Evolutionary conservation across 2,329 filamentous ascomycete genomes (phyloP).

Genomic region (Fusarium veterinarium): DNA sequence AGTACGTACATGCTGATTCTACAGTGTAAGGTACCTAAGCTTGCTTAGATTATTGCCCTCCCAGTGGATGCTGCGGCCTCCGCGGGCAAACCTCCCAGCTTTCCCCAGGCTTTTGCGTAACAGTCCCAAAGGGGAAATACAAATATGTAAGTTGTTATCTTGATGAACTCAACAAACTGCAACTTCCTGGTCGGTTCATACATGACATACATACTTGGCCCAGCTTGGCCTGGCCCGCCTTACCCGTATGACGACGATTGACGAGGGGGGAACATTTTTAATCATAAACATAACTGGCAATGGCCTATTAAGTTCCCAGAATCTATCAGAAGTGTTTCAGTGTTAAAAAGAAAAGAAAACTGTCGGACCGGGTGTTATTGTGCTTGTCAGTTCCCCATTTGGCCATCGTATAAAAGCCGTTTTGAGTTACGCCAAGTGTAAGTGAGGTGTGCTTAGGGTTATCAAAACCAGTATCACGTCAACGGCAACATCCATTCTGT

Average conservation of each 20-base stretch:
- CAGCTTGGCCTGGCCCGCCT: constrained; percentile 18
- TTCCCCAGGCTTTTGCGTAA: constrained; percentile 34
- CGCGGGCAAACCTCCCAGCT: constrained; percentile 22
- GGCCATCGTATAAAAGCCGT: background rate
- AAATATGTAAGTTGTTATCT: constrained; percentile 7
- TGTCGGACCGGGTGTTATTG: background rate
- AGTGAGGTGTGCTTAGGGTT: constrained; percentile 3
- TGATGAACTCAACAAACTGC: constrained; percentile 39
- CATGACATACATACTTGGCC: constrained; percentile 4
- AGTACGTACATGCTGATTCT: constrained; percentile 1
- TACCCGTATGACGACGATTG: constrained; percentile 28
- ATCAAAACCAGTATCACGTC: background rate
- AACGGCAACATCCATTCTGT: background rate
- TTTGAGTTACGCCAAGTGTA: constrained; percentile 14
- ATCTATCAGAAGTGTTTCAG: constrained; percentile 1
- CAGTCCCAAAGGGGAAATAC: constrained; percentile 33
- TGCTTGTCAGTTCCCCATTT: background rate
- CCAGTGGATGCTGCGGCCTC: constrained; percentile 7
- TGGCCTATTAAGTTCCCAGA: background rate
- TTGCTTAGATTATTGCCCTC: background rate
- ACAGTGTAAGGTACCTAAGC: background rate
- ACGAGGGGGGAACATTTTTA: constrained; percentile 1
- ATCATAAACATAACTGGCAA: background rate
- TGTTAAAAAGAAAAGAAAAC: constrained; percentile 1
- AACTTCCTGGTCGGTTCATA: constrained; percentile 19